Evolutionary conservation across 306 rosid genomes (phyloP).

Genomic region (Quercus wislizeni): DNA sequence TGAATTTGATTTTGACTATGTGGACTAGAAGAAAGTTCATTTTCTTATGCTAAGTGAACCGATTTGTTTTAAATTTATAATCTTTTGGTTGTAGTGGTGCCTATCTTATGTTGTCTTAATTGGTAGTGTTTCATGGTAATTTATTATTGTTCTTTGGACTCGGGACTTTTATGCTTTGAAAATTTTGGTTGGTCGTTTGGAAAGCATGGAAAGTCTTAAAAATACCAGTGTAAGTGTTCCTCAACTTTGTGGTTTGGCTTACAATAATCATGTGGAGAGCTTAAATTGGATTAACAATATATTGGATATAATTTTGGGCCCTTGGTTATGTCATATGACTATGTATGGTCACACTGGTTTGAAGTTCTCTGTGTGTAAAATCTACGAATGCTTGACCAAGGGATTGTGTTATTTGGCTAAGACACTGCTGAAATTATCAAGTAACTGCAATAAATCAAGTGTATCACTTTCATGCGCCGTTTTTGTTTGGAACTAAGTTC

Average conservation of each 20-base stretch:
- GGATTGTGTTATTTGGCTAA: neutral
- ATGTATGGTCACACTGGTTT: neutral
- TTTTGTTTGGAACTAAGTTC: neutral
- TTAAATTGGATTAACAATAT: too few relatives aligned
- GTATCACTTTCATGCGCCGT: neutral
- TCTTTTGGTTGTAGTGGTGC: neutral
- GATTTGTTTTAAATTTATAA: too few relatives aligned
- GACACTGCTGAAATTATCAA: neutral
- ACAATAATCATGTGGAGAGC: too few relatives aligned
- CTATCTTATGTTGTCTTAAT: neutral
- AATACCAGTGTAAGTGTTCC: too few relatives aligned
- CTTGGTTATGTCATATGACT: too few relatives aligned
- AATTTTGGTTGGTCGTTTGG: neutral
- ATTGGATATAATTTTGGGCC: too few relatives aligned
- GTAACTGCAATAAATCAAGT: neutral
- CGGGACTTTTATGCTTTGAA: neutral
- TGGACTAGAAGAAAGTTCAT: neutral
- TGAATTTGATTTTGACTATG: neutral
- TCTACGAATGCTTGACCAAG: neutral
- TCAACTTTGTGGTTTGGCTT: too few relatives aligned
- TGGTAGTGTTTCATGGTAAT: neutral
- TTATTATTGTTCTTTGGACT: constrained; percentile 1
- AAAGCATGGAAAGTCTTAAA: neutral
- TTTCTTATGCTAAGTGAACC: neutral
- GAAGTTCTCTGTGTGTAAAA: neutral